Evolutionary conservation across 106 monocot genomes (phyloP).

Genomic region (Platanthera guangdongensis): DNA sequence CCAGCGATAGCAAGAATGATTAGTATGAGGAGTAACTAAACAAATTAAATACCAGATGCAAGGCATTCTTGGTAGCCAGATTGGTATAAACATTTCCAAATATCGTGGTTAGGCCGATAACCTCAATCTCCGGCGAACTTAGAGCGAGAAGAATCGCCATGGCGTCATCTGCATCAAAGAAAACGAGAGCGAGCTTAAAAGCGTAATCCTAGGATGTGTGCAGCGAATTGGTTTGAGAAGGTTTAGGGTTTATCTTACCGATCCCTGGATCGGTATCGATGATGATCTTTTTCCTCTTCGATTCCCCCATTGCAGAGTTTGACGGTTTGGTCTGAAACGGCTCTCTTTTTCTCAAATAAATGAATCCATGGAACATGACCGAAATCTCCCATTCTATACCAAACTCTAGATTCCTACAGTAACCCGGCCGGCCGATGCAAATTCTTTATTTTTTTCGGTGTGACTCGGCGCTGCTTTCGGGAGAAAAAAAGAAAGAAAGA

Average conservation of each 20-base stretch:
- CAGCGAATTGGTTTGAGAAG: not conserved
- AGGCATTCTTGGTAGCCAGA: conserved; percentile 86
- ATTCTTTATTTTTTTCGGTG: too few relatives aligned
- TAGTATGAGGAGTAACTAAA: not conserved
- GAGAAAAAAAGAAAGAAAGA: too few relatives aligned
- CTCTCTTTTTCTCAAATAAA: too few relatives aligned
- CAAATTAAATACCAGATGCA: conserved; percentile 61
- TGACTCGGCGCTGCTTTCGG: too few relatives aligned
- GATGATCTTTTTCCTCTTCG: conserved; percentile 78
- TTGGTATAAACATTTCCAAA: conserved; percentile 87
- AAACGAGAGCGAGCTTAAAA: not conserved
- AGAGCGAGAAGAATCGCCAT: conserved; percentile 96
- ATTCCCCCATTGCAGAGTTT: conserved; percentile 38
- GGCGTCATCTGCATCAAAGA: conserved; percentile 59
- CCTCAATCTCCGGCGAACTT: conserved; percentile 81
- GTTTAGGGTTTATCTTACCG: conserved; percentile 22
- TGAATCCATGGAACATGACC: too few relatives aligned
- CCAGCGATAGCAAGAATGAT: not conserved
- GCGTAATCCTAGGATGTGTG: not conserved
- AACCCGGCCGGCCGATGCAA: too few relatives aligned
- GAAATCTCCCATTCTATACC: too few relatives aligned
- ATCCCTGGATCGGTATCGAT: conserved; percentile 97
- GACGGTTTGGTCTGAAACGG: too few relatives aligned
- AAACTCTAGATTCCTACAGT: too few relatives aligned
- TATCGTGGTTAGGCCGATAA: conserved; percentile 84